phyloP scores from a whole-genome alignment of 257 asterid genomes.

The Primulina huaijiensis region DNA sequence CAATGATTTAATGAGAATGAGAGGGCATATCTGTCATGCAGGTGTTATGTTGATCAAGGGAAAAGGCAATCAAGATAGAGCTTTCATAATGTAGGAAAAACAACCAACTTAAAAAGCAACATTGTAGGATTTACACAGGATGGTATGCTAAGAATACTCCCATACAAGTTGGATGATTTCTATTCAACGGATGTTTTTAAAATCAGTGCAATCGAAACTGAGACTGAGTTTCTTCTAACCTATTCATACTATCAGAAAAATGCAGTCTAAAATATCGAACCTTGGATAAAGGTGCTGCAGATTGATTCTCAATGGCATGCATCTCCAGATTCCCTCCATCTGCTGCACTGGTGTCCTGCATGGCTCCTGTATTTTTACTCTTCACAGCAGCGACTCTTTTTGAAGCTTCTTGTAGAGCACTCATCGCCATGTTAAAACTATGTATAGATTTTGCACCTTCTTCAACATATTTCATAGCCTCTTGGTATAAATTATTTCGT shows the following conservation, averaged over 20 bases:
- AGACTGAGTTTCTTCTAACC: too few relatives aligned
- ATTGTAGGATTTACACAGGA: too few relatives aligned
- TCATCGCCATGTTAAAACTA: conserved; percentile 65
- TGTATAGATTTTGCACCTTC: conserved; percentile 88
- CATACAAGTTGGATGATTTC: too few relatives aligned
- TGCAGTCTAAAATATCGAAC: conserved; percentile 39
- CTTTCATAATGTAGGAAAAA: too few relatives aligned
- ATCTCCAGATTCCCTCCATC: conserved; percentile 44
- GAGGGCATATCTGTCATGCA: too few relatives aligned
- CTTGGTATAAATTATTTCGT: conserved; percentile 57
- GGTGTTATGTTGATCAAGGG: too few relatives aligned
- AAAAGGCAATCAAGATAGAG: too few relatives aligned
- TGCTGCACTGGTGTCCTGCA: conserved; percentile 33
- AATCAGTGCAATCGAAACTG: too few relatives aligned
- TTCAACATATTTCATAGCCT: conserved; percentile 79
- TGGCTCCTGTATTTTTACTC: conserved; percentile 39
- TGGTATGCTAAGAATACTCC: too few relatives aligned
- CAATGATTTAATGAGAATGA: too few relatives aligned
- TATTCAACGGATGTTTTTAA: too few relatives aligned
- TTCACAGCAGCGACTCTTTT: conserved; percentile 57
- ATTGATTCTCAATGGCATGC: conserved; percentile 37
- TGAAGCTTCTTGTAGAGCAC: conserved; percentile 71
- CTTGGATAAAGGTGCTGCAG: conserved; percentile 53
- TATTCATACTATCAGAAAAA: background rate
- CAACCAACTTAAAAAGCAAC: too few relatives aligned